Evolutionary conservation across 23 red algal species (phyloP).

Genomic region (Cyanidioschyzon merolae): DNA sequence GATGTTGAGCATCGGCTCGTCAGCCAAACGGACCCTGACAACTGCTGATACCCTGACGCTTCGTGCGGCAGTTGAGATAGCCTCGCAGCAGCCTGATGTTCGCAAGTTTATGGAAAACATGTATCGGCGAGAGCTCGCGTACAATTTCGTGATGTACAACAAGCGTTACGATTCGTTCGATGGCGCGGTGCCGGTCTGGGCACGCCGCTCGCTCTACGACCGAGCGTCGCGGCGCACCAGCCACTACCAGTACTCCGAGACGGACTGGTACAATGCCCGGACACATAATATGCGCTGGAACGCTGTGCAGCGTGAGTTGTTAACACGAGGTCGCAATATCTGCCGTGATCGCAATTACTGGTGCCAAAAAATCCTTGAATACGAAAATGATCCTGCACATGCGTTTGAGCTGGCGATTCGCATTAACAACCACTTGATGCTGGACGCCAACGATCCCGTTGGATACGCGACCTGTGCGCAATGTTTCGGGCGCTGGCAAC

Average conservation of each 20-base stretch:
- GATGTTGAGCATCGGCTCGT: background rate
- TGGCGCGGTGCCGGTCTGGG: background rate
- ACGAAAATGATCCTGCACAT: constrained; percentile 16
- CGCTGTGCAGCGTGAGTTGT: constrained; percentile 27
- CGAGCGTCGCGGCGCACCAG: background rate
- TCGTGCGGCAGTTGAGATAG: background rate
- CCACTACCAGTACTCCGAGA: constrained; percentile 1
- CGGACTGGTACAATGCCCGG: constrained; percentile 25
- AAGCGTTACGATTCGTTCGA: constrained; percentile 11
- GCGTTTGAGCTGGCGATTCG: constrained; percentile 6
- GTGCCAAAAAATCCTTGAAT: constrained; percentile 24
- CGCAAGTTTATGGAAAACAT: constrained; percentile 20
- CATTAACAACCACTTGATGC: constrained; percentile 20
- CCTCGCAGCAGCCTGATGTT: background rate
- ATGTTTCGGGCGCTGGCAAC: constrained; percentile 18
- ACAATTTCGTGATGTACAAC: constrained; percentile 26
- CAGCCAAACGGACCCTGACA: background rate
- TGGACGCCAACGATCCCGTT: constrained; percentile 18
- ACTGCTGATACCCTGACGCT: background rate
- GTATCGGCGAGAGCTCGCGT: constrained; percentile 19
- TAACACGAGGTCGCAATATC: constrained; percentile 20
- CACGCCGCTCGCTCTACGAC: constrained; percentile 2
- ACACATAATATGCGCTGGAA: constrained; percentile 28
- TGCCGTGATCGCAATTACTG: constrained; percentile 21
- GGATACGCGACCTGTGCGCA: constrained; percentile 8